phyloP scores from a whole-genome alignment of 257 asterid genomes.

The Fraxinus americana region DNA sequence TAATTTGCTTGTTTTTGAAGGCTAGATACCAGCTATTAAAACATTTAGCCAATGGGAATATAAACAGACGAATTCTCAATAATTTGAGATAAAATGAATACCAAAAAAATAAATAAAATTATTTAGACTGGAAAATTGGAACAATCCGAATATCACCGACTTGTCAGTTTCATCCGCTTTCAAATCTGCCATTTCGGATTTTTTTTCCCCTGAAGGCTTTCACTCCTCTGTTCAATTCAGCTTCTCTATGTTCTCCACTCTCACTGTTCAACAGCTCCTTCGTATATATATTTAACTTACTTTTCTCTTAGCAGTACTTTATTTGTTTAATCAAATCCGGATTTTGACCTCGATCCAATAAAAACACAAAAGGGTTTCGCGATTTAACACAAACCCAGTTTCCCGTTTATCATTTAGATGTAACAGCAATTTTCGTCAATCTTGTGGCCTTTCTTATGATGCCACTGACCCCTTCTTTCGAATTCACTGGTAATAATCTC shows the following conservation, averaged over 20 bases:
- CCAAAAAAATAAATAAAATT: no score
- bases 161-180: neutral
- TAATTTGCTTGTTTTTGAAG: no score
- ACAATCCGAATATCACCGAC: neutral
- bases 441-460: conserved; percentile 34
- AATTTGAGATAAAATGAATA: neutral
- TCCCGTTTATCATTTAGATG: neutral
- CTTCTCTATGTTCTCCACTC: neutral
- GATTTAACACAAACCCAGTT: conserved; percentile 39
- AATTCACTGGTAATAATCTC: conserved; percentile 17
- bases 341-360: neutral
- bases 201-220: neutral
- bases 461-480: conserved; percentile 30
- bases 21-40: neutral
- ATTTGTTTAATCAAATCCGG: neutral
- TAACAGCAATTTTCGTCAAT: conserved; percentile 10
- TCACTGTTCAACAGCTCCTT: neutral
- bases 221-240: neutral
- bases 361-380: conserved; percentile 40
- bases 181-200: neutral
- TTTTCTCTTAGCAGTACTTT: no score
- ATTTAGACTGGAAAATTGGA: no score
- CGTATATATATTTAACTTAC: neutral
- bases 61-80: neutral
- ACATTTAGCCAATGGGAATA: no score